Evolutionary conservation across 352 stramenopile species (phyloP).

Genomic region (Globisporangium carolinianum): DNA sequence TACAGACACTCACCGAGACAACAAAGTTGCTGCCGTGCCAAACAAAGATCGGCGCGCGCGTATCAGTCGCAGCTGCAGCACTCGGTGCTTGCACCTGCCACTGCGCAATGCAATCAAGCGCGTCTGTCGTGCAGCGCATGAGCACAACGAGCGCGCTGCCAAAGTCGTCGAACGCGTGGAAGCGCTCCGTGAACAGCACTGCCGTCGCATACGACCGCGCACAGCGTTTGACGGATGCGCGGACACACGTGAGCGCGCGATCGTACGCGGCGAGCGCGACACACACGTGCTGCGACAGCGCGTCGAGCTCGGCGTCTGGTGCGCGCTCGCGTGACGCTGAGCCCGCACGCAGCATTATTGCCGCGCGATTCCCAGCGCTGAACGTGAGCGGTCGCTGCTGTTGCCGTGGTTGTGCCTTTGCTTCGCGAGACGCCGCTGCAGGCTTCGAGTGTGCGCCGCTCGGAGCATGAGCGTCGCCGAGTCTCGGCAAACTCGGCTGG

Average conservation of each 20-base stretch:
- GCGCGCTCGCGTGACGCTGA: constrained; percentile 2
- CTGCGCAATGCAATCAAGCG: constrained; percentile 27
- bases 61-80: neutral
- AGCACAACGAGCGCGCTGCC: constrained; percentile 22
- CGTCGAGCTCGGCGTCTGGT: constrained; percentile 12
- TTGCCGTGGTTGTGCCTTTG: neutral
- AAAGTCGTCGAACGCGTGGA: constrained; percentile 59
- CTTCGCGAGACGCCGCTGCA: neutral
- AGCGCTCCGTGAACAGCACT: constrained; percentile 46
- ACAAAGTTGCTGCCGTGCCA: constrained; percentile 55
- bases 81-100: constrained; percentile 20
- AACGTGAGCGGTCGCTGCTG: constrained; percentile 6
- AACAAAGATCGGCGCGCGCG: constrained; percentile 23
- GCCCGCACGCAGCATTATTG: constrained; percentile 13
- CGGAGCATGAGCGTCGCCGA: neutral
- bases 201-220: constrained; percentile 28
- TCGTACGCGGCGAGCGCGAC: constrained; percentile 31
- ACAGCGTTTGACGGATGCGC: constrained; percentile 9
- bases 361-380: constrained; percentile 14
- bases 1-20: constrained; percentile 12
- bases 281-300: constrained; percentile 27
- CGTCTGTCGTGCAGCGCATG: constrained; percentile 20
- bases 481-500: neutral
- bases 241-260: constrained; percentile 17
- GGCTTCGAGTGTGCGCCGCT: neutral